Evolutionary conservation across 2,329 filamentous ascomycete species (phyloP).

Genomic region (Trichoderma guizhouense): DNA sequence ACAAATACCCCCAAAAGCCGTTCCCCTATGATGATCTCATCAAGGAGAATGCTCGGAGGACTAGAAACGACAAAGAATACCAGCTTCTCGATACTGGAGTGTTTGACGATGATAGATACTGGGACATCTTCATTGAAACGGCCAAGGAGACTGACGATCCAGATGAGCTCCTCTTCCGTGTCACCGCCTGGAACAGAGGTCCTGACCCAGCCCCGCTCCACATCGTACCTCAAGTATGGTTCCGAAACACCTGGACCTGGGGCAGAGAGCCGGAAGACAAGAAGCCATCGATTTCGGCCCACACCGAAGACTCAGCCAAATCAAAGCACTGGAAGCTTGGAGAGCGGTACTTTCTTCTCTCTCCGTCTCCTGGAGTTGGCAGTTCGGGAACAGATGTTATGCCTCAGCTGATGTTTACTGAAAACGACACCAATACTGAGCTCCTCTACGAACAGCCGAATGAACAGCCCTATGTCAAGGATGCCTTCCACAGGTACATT

Average conservation of each 20-base stretch:
- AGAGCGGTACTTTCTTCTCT: slow-evolving; percentile 77
- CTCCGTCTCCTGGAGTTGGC: slow-evolving; percentile 84
- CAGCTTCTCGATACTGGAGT: slow-evolving; percentile 85
- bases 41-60: slow-evolving; percentile 75
- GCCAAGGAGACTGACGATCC: slow-evolving; percentile 91
- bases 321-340: slow-evolving; percentile 80
- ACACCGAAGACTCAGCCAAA: slow-evolving; percentile 65
- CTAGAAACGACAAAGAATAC: slow-evolving; percentile 79
- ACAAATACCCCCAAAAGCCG: slow-evolving; percentile 90
- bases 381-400: slow-evolving; percentile 76
- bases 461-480: slow-evolving; percentile 81
- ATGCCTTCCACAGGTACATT: slow-evolving; percentile 87
- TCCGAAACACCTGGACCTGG: slow-evolving; percentile 97
- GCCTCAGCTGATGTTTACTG: slow-evolving; percentile 84
- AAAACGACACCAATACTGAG: slow-evolving; percentile 89
- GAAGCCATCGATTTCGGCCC: slow-evolving; percentile 73
- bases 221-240: slow-evolving; percentile 93
- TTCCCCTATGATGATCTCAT: slow-evolving; percentile 91
- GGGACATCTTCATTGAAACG: slow-evolving; percentile 96
- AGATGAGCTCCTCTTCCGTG: slow-evolving; percentile 87
- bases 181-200: slow-evolving; percentile 94
- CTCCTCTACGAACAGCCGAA: slow-evolving; percentile 75
- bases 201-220: slow-evolving; percentile 87
- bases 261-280: slow-evolving; percentile 70
- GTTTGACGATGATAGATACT: slow-evolving; percentile 88